Base-by-base conservation (phyloP, 352 stramenopile genomes). In the Elongisporangium anandrum region DNA sequence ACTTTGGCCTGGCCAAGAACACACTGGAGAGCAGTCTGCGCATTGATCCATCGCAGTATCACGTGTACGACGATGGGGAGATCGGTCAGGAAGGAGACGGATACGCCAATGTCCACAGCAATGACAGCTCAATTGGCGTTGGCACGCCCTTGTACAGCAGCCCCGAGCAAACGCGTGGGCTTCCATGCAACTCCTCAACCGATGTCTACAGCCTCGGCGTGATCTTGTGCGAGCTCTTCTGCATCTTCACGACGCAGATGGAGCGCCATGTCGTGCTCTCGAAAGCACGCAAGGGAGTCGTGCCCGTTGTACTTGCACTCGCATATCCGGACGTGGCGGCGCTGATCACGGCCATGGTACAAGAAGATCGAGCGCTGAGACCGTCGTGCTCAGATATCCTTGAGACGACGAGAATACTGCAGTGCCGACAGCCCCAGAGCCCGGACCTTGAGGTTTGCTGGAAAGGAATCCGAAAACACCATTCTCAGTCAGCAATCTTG, bases 1-100 rank as follows among this genome's bases (percentile, higher is more conserved):
- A 94, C 69, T 94, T 94, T 59, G 85, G 85, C 4, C 57, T 94
- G 21, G 85, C 85, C 8, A 91, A 89, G 60, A 87, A 87, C 58
- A 85, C 77, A 4, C 52, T 90, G 9, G 69, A 88, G 50, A 80
- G 57, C 47, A 82, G 68, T 54, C 57, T 88, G 22, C 76, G 85
- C 17, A 77, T 90, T 16, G 70, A 72, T 10, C 68, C 73, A 20
- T 80, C 73, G 16, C 77, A 79, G 29, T 88, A 87, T 48, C 66
- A 79, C 24, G 79, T 71, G 39, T 64, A 84, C 24, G 60, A 76
- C n/a, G 65, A 73, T 10, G 54, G 59, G 29, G 68, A 71, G 39
- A 64, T 70, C 1, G 8, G 16, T 3, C 52, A 21, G n/a, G 10
- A 60, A 21, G 41, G 34, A 16, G n/a, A 47, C 52, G 13, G 39